Conservation (phyloP, 2,329 filamentous ascomycete genomes). For the Ophiobolus disseminans region DNA sequence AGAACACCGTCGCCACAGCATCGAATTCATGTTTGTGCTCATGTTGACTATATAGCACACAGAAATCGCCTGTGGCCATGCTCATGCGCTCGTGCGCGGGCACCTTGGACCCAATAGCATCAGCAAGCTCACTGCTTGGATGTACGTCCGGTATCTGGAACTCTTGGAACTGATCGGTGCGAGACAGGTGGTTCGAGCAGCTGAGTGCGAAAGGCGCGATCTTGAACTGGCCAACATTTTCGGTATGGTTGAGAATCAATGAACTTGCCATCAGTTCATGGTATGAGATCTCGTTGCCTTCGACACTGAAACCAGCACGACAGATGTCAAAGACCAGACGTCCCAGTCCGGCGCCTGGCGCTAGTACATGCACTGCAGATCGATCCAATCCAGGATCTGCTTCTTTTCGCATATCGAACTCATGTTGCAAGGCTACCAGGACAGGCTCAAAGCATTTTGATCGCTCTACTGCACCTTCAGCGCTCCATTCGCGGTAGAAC, state of each 20-base stretch:
- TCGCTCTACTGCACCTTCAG: slow-evolving; percentile 76
- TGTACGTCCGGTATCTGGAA: slow-evolving; percentile 80
- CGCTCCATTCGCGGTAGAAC: slow-evolving; percentile 94
- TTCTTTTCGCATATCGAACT: slow-evolving; percentile 45
- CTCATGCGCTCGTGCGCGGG: slow-evolving; percentile 73
- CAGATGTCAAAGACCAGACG: slow-evolving; percentile 89
- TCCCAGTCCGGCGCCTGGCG: slow-evolving; percentile 89
- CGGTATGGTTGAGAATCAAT: slow-evolving; percentile 74
- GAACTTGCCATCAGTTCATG: slow-evolving; percentile 90
- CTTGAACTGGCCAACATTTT: slow-evolving; percentile 67
- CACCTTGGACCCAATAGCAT: slow-evolving; percentile 17
- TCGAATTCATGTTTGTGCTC: slow-evolving; percentile 72
- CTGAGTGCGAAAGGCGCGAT: slow-evolving; percentile 86
- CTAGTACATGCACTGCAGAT: slow-evolving; percentile 69
- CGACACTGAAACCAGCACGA: slow-evolving; percentile 72
- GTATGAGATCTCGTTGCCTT: slow-evolving; percentile 95
- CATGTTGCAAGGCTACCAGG: slow-evolving; percentile 65
- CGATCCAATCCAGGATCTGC: slow-evolving; percentile 31
- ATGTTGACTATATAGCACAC: slow-evolving; percentile 77
- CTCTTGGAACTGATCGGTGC: slow-evolving; percentile 75
- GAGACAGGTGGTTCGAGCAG: slow-evolving; percentile 83
- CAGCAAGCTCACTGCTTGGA: slow-evolving; percentile 47
- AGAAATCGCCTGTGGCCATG: slow-evolving; percentile 93
- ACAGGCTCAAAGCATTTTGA: slow-evolving; percentile 79
- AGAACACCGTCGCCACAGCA: slow-evolving; percentile 89